Conservation (phyloP, 208 protist species). For the Acanthamoeba sp. region DNA sequence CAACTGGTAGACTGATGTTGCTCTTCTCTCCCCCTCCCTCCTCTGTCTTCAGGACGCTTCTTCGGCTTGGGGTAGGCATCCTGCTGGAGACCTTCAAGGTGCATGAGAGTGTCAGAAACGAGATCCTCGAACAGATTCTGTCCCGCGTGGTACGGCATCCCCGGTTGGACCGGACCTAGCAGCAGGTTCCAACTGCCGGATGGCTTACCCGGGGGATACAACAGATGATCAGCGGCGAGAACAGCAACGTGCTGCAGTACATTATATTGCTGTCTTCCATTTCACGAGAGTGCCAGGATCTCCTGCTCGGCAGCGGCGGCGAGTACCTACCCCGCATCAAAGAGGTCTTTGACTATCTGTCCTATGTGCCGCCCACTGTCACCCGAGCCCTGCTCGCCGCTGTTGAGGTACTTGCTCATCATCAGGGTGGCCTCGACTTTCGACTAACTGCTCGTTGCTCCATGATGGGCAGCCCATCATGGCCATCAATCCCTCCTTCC, state of each 20-base stretch:
- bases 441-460: neutral
- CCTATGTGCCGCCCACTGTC: constrained; percentile 61
- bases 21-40: neutral
- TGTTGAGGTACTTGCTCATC: neutral
- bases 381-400: constrained; percentile 58
- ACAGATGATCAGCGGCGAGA: constrained; percentile 71
- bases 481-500: constrained; percentile 65
- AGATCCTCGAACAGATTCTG: constrained; percentile 74
- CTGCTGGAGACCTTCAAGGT: constrained; percentile 68
- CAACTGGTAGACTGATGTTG: neutral
- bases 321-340: constrained; percentile 68
- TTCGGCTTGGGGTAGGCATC: constrained; percentile 17
- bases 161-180: neutral
- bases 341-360: constrained; percentile 73
- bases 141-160: constrained; percentile 50
- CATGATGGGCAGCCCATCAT: constrained; percentile 70
- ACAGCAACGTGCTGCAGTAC: constrained; percentile 69
- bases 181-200: neutral
- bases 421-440: neutral
- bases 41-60: neutral
- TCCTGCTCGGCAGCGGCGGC: constrained; percentile 54
- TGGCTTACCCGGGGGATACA: neutral
- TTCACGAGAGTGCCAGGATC: constrained; percentile 37
- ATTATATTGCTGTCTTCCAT: constrained; percentile 53
- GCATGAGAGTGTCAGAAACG: constrained; percentile 47